A percentile compares a stretch with the other conserved stretches of the same genome.
phyloP scores from a whole-genome alignment of 169 alveolate genomes.

The Cryptosporidium parvum region DNA sequence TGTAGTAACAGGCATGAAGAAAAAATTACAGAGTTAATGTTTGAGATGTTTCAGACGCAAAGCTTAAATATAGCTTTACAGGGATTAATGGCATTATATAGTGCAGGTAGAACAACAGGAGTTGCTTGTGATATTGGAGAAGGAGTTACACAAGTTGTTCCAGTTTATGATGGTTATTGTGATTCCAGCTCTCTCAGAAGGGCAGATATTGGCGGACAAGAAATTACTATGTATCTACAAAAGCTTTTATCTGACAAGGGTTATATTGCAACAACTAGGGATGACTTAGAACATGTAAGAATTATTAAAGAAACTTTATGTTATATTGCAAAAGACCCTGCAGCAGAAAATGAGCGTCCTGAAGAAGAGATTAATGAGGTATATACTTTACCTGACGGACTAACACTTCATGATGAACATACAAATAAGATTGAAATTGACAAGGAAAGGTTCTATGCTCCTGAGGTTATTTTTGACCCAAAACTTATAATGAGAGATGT shows the following conservation, averaged over 20 bases:
- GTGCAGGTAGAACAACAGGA: conserved; percentile 90
- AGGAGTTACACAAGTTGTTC: conserved; percentile 89
- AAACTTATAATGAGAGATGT: conserved; percentile 78
- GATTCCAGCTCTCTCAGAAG: conserved; percentile 85
- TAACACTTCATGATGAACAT: conserved; percentile 84
- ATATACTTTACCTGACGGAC: conserved; percentile 88
- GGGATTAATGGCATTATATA: conserved; percentile 88
- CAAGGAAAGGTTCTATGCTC: conserved; percentile 87
- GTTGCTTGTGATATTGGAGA: conserved; percentile 89
- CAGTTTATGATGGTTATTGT: conserved; percentile 89
- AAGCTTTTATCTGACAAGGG: conserved; percentile 85
- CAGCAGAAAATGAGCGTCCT: conserved; percentile 81
- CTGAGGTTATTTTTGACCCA: conserved; percentile 88
- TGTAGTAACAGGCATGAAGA: conserved; percentile 78
- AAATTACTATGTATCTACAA: conserved; percentile 87
- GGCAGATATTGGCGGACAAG: conserved; percentile 88
- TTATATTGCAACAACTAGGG: conserved; percentile 84
- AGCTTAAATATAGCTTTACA: conserved; percentile 86
- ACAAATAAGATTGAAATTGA: conserved; percentile 81
- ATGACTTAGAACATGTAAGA: conserved; percentile 82
- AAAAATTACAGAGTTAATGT: conserved; percentile 87
- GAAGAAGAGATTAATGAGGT: conserved; percentile 77
- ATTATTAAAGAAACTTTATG: conserved; percentile 86
- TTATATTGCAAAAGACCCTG: conserved; percentile 87
- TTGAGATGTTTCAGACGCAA: conserved; percentile 84